phyloP scores from a whole-genome alignment of 108 stramenopile species.

The Hondaea fermentalgiana region DNA sequence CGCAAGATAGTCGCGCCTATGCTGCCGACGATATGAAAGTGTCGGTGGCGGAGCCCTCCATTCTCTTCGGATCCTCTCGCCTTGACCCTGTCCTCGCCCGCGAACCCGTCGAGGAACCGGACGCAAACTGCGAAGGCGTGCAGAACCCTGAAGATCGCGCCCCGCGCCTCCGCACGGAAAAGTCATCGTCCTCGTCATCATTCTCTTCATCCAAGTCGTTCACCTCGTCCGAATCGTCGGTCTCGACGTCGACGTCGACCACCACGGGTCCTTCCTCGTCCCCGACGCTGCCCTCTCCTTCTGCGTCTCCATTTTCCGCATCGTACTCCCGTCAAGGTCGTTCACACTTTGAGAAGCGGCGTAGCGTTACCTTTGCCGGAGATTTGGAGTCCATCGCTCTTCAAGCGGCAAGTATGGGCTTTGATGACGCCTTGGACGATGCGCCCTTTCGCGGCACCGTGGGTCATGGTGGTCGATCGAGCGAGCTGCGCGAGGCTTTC shows the following conservation, averaged over 20 bases:
- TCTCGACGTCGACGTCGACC: background rate
- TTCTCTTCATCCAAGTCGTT: background rate
- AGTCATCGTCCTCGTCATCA: background rate
- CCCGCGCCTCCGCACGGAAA: background rate
- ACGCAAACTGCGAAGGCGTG: background rate
- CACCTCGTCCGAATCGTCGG: too few species aligned
- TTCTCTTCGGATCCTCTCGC: background rate
- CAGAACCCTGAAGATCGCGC: background rate
- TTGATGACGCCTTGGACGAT: too few species aligned
- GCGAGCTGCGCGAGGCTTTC: background rate
- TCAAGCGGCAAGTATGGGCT: background rate
- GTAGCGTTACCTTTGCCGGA: background rate
- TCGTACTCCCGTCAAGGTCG: background rate
- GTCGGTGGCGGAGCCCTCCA: background rate
- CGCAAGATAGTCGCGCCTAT: background rate
- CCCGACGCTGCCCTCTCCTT: background rate
- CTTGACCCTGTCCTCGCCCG: background rate
- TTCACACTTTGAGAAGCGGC: background rate
- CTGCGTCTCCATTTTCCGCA: too few species aligned
- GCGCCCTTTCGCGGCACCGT: too few species aligned
- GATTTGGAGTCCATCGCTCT: background rate
- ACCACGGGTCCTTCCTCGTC: background rate
- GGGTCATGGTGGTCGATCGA: too few species aligned
- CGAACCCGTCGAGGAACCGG: background rate
- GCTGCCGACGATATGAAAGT: background rate